phyloP scores from a whole-genome alignment of 2,329 filamentous ascomycete genomes.

The Ophiostoma piceae region DNA sequence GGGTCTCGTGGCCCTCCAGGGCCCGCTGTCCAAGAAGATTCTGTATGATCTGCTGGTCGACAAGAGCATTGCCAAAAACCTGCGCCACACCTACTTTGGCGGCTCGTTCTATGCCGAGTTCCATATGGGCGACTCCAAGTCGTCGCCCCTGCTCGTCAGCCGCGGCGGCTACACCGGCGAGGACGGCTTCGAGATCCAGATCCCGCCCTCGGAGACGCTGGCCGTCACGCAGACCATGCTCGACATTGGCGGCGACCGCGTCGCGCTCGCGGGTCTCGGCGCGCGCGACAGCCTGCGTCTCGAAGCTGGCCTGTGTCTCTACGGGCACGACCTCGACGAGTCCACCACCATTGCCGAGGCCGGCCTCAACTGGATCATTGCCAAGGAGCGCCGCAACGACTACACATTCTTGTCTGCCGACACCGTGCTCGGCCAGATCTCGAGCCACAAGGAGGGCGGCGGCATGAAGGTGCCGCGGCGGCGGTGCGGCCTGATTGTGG shows the following conservation, averaged over 20 bases:
- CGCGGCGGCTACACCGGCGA: constrained; percentile 95
- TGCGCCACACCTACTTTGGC: constrained; percentile 76
- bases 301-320: constrained; percentile 98
- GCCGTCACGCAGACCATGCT: constrained; percentile 66
- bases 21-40: constrained; percentile 67
- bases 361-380: constrained; percentile 70
- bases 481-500: constrained; percentile 73
- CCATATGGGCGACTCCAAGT: constrained; percentile 34
- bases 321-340: constrained; percentile 95
- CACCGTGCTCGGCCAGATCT: constrained; percentile 68
- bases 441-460: constrained; percentile 63
- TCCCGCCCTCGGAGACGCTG: constrained; percentile 61
- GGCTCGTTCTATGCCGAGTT: constrained; percentile 63
- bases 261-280: constrained; percentile 81
- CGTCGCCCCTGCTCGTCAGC: constrained; percentile 64
- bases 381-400: constrained; percentile 63
- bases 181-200: constrained; percentile 95
- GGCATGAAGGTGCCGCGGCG: constrained; percentile 64
- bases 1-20: constrained; percentile 84
- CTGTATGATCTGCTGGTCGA: constrained; percentile 59
- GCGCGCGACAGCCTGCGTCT: constrained; percentile 87
- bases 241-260: constrained; percentile 52
- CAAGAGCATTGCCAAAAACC: constrained; percentile 44
- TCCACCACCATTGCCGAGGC: constrained; percentile 56
- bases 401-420: constrained; percentile 77